Conservation (phyloP, 805 yeast genomes). For the Phaffomyces antillensis region DNA sequence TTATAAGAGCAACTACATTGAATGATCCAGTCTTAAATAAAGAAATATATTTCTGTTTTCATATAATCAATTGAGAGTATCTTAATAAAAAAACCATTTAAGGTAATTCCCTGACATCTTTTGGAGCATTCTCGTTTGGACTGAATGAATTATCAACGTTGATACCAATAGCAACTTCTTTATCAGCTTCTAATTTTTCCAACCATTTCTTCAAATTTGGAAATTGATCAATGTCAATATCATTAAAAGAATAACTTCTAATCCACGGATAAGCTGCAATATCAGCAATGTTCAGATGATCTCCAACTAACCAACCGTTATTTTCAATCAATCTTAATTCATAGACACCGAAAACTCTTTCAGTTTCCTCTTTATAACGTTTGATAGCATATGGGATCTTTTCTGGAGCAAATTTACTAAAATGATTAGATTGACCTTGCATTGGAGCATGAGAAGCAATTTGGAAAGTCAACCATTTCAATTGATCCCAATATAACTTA, state of each 20-base stretch:
- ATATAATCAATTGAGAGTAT: too few species aligned
- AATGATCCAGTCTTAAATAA: too few species aligned
- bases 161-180: slow-evolving; percentile 15
- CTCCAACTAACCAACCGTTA: slow-evolving; percentile 50
- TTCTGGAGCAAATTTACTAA: neutral
- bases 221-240: neutral
- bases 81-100: too few species aligned
- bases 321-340: slow-evolving; percentile 41
- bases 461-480: slow-evolving; percentile 50
- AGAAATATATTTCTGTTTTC: too few species aligned
- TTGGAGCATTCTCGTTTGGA: neutral
- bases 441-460: slow-evolving; percentile 53
- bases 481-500: slow-evolving; percentile 40
- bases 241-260: neutral
- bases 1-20: too few species aligned
- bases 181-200: slow-evolving; percentile 22
- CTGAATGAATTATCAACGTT: neutral
- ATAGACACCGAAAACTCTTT: slow-evolving; percentile 25
- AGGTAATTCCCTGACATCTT: neutral
- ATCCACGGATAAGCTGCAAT: slow-evolving; percentile 31
- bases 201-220: slow-evolving; percentile 3
- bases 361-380: slow-evolving; percentile 24
- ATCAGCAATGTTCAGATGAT: slow-evolving; percentile 54
- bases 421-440: slow-evolving; percentile 28
- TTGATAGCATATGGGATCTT: slow-evolving; percentile 34